Conservation (phyloP, 495 filamentous ascomycete genomes). For the Apiosordaria backusii region DNA sequence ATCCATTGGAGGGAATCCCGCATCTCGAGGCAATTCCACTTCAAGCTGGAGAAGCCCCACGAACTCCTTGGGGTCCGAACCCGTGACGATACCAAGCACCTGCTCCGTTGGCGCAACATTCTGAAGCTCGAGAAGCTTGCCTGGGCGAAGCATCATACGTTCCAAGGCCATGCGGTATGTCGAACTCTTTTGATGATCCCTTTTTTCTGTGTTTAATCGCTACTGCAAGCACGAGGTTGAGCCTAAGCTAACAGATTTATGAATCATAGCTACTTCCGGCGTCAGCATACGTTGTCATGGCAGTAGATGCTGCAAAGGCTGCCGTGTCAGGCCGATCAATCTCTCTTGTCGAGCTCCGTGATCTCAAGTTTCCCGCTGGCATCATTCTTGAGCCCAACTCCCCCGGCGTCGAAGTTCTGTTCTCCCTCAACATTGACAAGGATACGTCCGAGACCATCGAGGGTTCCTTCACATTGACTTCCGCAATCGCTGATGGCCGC, state of each 20-base stretch:
- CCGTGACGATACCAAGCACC: conserved; percentile 40
- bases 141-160: conserved; percentile 42
- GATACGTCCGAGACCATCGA: conserved; percentile 25
- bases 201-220: no score
- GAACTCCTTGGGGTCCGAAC: conserved; percentile 47
- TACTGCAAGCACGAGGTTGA: not conserved
- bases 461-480: conserved; percentile 38
- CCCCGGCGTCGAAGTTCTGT: conserved; percentile 44
- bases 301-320: conserved; percentile 38
- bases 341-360: conserved; percentile 38
- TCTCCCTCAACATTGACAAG: conserved; percentile 31
- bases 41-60: conserved; percentile 38
- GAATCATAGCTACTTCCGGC: conserved; percentile 34
- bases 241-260: not conserved
- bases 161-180: conserved; percentile 36
- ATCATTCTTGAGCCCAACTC: conserved; percentile 49
- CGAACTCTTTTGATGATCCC: no score
- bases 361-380: conserved; percentile 44
- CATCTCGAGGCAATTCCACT: conserved; percentile 44
- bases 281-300: conserved; percentile 45
- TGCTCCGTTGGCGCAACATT: conserved; percentile 46
- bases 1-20: conserved; percentile 47
- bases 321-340: conserved; percentile 28
- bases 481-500: conserved; percentile 32
- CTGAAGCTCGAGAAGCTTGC: conserved; percentile 42